Conservation (phyloP, 768 basidiomycete genomes). For the Rhodotorula paludigena region DNA sequence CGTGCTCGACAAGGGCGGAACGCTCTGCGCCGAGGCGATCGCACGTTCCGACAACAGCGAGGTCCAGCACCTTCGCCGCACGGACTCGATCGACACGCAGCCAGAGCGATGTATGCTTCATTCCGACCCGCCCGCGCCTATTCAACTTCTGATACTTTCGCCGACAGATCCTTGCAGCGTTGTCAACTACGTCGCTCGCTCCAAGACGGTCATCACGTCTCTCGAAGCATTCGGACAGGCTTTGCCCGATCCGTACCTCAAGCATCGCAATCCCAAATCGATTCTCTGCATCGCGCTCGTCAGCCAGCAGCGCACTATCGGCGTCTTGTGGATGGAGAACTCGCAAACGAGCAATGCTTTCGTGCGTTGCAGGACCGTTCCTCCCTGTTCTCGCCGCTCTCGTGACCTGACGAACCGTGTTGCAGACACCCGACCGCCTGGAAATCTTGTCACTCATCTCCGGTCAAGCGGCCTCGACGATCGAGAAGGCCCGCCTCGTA, state of each 20-base stretch:
- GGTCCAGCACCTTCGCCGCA: constrained; percentile 28
- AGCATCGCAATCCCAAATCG: constrained; percentile 13
- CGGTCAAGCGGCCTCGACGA: constrained; percentile 23
- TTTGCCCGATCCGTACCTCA: constrained; percentile 13
- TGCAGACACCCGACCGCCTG: constrained; percentile 32
- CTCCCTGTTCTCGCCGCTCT: background rate
- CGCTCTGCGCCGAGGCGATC: constrained; percentile 30
- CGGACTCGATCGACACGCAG: constrained; percentile 24
- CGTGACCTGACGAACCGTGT: no score
- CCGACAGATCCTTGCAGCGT: constrained; percentile 26
- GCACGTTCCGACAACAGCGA: constrained; percentile 13
- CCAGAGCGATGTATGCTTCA: constrained; percentile 10
- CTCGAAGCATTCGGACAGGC: constrained; percentile 16
- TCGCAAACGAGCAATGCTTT: constrained; percentile 33
- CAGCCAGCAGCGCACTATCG: constrained; percentile 30
- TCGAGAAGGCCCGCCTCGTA: constrained; percentile 34
- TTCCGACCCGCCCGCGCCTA: no score
- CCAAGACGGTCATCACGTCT: constrained; percentile 27
- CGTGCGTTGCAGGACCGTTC: no score
- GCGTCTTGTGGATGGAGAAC: constrained; percentile 33
- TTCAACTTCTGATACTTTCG: no score
- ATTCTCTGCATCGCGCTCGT: constrained; percentile 31
- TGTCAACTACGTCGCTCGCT: constrained; percentile 30
- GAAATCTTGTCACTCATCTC: constrained; percentile 37
- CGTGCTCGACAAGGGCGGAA: constrained; percentile 36